Base-by-base conservation (phyloP, 805 yeast genomes). In the Ogataea sp. region DNA sequence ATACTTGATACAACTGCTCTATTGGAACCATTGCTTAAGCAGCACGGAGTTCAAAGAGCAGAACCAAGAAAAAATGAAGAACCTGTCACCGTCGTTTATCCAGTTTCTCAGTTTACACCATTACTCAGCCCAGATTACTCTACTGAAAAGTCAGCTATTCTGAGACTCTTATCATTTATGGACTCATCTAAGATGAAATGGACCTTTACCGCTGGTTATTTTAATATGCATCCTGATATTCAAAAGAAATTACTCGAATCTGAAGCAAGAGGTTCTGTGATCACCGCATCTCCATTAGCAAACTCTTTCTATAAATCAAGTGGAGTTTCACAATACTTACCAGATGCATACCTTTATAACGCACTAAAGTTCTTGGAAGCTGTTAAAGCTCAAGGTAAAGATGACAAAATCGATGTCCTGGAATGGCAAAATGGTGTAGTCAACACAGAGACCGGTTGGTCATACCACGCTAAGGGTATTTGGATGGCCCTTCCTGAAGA, bases 181-280 rank as follows among this genome's bases (percentile, higher is more conserved):
- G 76, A 76, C 50, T 65, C 77, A 31, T 69, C 77, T 20, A 52
- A 62, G 11, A 70, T 80, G 21, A 70, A 68, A 38, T 90, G 96
- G 94, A 73, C 84, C 47, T 80, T 93, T 51, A 93, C 98, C 0
- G 96, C 97, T 0, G 98, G 98, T 2, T 93, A 93, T 58, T 93
- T 93, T 67, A 93, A 93, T 58, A 81, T 93, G 77, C 74, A 81
- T 30, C 85, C 94, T 1, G 78, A 78, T 30, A 80, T 85, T 38
- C 79, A 76, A 52, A 61, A 64, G 14, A 65, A 70, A 21, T 65
- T 93, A 23, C 55, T 86, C 26, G 61, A 67, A 27, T 71, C 85
- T 1, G 67, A 64, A 11, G 80, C 89, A 1, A 41, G 52, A 7
- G 94, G 94, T 2, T 64, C 68, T 0, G 83, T 93, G 2, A 82